Evolutionary conservation across 495 filamentous ascomycete species (phyloP).

Genomic region (Penicillium paradoxum): DNA sequence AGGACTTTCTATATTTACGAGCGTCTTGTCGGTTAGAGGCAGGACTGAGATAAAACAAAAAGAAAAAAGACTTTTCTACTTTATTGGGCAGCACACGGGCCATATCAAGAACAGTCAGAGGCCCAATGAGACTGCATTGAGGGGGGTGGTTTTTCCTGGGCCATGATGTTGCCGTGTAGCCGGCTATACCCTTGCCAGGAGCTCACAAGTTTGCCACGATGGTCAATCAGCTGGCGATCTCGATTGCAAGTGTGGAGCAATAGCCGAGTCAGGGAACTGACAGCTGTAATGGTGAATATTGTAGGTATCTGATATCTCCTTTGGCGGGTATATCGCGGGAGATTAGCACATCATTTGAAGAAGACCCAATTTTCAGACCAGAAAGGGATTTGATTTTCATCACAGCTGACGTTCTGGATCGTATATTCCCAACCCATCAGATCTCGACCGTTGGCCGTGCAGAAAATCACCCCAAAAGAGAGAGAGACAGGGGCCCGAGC

Average conservation of each 20-base stretch:
- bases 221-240: slow-evolving; percentile 22
- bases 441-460: slow-evolving; percentile 12
- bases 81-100: slow-evolving; percentile 14
- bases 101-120: slow-evolving; percentile 10
- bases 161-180: slow-evolving; percentile 14
- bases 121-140: slow-evolving; percentile 1
- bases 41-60: not conserved
- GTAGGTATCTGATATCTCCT: not conserved
- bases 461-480: slow-evolving; percentile 3
- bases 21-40: not conserved
- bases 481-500: slow-evolving; percentile 8
- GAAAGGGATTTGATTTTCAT: slow-evolving; percentile 1
- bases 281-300: not conserved
- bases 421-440: slow-evolving; percentile 10
- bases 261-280: slow-evolving; percentile 3
- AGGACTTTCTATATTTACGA: slow-evolving; percentile 14
- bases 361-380: not conserved
- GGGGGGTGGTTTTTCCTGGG: not conserved
- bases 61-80: not conserved
- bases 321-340: slow-evolving; percentile 13
- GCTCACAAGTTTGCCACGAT: slow-evolving; percentile 20
- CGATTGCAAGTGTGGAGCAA: not conserved
- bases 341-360: slow-evolving; percentile 1
- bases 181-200: slow-evolving; percentile 7
- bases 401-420: slow-evolving; percentile 14